phyloP scores from a whole-genome alignment of 179 eudicot genomes.

The Camellia oleifera region DNA sequence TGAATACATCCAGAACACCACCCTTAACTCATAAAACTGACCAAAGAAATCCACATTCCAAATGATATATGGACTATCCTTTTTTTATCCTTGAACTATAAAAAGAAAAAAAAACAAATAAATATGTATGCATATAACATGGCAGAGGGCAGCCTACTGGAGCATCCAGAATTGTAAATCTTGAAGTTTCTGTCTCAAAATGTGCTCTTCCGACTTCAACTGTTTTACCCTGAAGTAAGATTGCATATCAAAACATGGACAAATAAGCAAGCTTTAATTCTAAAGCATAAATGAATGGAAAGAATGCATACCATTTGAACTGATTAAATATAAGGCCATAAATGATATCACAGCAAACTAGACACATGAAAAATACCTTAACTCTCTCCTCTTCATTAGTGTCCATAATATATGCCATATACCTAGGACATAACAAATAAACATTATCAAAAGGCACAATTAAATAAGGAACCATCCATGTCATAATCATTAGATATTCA shows the following conservation, averaged over 20 bases:
- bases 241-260: not conserved
- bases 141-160: slow-evolving; percentile 50
- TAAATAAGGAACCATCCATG: not conserved
- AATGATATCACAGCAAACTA: not conserved
- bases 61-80: not conserved
- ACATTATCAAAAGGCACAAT: not conserved
- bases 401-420: slow-evolving; percentile 99
- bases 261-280: not conserved
- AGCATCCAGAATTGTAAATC: slow-evolving; percentile 97
- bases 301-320: not conserved
- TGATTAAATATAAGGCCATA: not conserved
- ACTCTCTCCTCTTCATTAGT: slow-evolving; percentile 96
- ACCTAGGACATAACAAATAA: slow-evolving; percentile 41
- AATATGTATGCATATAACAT: not conserved
- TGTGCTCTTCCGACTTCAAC: slow-evolving; percentile 99
- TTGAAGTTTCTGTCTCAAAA: slow-evolving; percentile 87
- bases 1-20: not conserved
- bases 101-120: too few species aligned
- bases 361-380: slow-evolving; percentile 51
- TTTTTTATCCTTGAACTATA: not conserved
- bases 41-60: not conserved
- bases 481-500: not conserved
- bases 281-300: not conserved
- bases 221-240: slow-evolving; percentile 64
- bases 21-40: too few species aligned